These are phyloP conservation scores for Paramecium sonneborni DNA, from an alignment of 73 alveolate species.

Conservation along the genomic window DNA sequence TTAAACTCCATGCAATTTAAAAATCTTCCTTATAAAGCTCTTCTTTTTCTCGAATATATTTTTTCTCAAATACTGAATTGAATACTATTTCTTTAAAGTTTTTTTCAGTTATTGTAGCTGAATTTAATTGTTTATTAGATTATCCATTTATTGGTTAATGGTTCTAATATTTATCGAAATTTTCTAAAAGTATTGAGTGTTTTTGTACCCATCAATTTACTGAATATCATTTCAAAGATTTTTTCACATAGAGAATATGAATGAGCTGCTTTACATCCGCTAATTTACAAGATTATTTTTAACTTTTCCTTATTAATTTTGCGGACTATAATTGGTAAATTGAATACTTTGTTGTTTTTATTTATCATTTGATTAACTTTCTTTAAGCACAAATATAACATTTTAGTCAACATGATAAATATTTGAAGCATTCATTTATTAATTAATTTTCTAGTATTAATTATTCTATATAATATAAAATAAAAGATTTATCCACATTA, in stretches of 20 bases:
- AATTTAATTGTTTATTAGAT: constrained; percentile 3
- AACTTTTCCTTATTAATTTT: constrained; percentile 47
- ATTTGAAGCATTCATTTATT: background rate
- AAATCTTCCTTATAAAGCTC: constrained; percentile 47
- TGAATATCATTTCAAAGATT: constrained; percentile 33
- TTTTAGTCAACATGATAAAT: constrained; percentile 43
- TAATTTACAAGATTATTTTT: constrained; percentile 36
- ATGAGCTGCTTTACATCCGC: constrained; percentile 53
- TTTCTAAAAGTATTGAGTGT: constrained; percentile 20
- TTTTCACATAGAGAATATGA: constrained; percentile 22
- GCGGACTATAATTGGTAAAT: background rate
- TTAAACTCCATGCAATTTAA: constrained; percentile 57
- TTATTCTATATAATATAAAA: background rate
- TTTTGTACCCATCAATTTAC: constrained; percentile 29
- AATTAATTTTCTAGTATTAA: background rate
- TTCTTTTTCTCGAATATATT: constrained; percentile 65
- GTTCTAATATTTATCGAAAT: constrained; percentile 22
- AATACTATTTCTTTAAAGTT: constrained; percentile 19
- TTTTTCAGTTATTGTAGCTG: constrained; percentile 42
- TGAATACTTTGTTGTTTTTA: constrained; percentile 1
- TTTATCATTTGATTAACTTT: background rate
- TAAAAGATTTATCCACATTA: background rate
- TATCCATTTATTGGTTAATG: background rate
- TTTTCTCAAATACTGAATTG: constrained; percentile 26
- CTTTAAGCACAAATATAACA: constrained; percentile 8